phyloP scores from a whole-genome alignment of 1,139 yeast species.

The Suhomyces yuchorum region DNA sequence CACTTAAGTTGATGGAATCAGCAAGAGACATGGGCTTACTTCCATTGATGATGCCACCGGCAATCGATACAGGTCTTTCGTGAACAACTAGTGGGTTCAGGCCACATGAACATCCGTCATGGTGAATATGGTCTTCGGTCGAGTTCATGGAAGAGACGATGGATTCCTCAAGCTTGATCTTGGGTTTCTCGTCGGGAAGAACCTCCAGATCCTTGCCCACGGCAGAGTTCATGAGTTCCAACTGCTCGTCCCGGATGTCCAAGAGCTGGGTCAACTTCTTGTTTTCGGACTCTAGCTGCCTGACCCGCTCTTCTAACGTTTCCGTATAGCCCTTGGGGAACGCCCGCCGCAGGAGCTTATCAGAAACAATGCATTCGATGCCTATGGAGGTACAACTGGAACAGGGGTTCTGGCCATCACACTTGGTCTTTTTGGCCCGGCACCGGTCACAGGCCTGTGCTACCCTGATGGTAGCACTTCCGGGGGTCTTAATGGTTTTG shows the following conservation, averaged over 20 bases:
- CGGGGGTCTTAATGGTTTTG: slow-evolving; percentile 68
- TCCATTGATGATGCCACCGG: slow-evolving; percentile 21
- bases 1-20: slow-evolving; percentile 48
- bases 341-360: slow-evolving; percentile 43
- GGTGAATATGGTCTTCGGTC: slow-evolving; percentile 35
- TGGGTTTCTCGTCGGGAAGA: not conserved
- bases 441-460: slow-evolving; percentile 91
- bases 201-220: not conserved
- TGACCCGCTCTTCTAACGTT: slow-evolving; percentile 47
- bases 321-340: slow-evolving; percentile 38
- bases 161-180: not conserved
- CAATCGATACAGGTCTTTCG: slow-evolving; percentile 64
- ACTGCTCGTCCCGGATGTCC: slow-evolving; percentile 64
- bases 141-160: not conserved
- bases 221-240: slow-evolving; percentile 30
- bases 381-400: slow-evolving; percentile 47
- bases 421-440: slow-evolving; percentile 74
- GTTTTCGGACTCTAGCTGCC: slow-evolving; percentile 49
- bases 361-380: slow-evolving; percentile 48
- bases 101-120: slow-evolving; percentile 55
- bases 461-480: slow-evolving; percentile 55
- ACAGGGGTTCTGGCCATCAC: slow-evolving; percentile 67
- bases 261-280: slow-evolving; percentile 47
- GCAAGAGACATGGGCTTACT: slow-evolving; percentile 33
- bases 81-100: slow-evolving; percentile 42